Evolutionary conservation across 768 basidiomycete species (phyloP).

Genomic region (Mycena capillaripes): DNA sequence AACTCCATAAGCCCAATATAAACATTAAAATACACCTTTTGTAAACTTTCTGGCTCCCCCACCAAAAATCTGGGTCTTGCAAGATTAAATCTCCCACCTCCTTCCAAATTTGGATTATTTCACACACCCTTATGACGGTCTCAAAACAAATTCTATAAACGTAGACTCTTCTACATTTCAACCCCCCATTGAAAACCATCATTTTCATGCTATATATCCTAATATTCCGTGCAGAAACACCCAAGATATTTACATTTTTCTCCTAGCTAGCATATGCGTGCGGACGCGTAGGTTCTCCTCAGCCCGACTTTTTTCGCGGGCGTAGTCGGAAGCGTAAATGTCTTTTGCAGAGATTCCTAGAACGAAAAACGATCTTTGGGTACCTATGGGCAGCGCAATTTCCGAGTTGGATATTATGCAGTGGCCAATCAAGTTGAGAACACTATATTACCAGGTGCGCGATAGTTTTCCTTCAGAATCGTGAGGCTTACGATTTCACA

Average conservation of each 20-base stretch:
- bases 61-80: not conserved
- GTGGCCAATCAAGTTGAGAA: no score
- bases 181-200: not conserved
- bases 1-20: not conserved
- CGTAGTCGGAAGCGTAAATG: no score
- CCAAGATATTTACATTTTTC: not conserved
- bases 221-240: not conserved
- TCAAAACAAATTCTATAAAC: slow-evolving; percentile 1
- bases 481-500: no score
- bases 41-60: not conserved
- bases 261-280: not conserved
- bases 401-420: no score
- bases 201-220: not conserved
- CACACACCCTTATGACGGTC: not conserved
- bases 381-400: no score
- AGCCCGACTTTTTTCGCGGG: no score
- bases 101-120: not conserved
- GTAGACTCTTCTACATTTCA: not conserved
- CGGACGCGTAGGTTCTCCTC: no score
- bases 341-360: no score
- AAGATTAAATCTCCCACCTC: no score
- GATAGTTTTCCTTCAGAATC: no score
- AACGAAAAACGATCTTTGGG: no score
- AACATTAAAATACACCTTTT: not conserved
- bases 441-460: no score